phyloP scores from a whole-genome alignment of 371 early-diverging fungal species.

The Encephalitozoon cuniculi region DNA sequence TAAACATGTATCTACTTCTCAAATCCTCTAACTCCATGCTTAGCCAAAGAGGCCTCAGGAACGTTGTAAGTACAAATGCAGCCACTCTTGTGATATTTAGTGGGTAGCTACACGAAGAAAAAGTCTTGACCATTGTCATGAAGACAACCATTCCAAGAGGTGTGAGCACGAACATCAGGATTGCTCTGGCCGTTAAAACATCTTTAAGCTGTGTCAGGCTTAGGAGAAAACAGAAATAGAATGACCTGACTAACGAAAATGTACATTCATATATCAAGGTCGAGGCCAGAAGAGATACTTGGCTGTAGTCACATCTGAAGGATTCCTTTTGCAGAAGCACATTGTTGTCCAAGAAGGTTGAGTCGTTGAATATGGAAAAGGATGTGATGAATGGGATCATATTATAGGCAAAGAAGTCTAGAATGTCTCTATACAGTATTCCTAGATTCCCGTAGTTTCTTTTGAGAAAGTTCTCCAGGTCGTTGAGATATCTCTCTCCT shows the following conservation, averaged over 20 bases:
- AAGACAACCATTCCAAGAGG: conserved; percentile 5
- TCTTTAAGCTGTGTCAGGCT: neutral
- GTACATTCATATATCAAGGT: neutral
- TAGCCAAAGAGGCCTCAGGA: neutral
- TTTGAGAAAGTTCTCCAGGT: neutral
- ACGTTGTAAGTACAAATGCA: conserved; percentile 6
- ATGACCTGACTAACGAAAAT: neutral
- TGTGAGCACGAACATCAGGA: neutral
- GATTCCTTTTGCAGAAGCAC: neutral
- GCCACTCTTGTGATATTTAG: neutral
- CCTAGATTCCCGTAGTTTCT: neutral
- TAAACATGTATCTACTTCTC: neutral
- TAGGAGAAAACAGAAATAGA: neutral
- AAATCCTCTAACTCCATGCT: neutral
- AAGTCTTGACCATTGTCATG: neutral
- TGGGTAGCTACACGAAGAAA: neutral
- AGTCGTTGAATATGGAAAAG: conserved; percentile 11
- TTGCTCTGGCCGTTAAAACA: neutral
- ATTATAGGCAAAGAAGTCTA: neutral
- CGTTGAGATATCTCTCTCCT: neutral
- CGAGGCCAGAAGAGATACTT: neutral
- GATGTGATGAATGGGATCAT: neutral
- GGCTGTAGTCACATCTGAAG: neutral
- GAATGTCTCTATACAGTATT: neutral
- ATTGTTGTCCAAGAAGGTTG: neutral